Conservation (phyloP, 768 basidiomycete species). For the Mycena amicta region DNA sequence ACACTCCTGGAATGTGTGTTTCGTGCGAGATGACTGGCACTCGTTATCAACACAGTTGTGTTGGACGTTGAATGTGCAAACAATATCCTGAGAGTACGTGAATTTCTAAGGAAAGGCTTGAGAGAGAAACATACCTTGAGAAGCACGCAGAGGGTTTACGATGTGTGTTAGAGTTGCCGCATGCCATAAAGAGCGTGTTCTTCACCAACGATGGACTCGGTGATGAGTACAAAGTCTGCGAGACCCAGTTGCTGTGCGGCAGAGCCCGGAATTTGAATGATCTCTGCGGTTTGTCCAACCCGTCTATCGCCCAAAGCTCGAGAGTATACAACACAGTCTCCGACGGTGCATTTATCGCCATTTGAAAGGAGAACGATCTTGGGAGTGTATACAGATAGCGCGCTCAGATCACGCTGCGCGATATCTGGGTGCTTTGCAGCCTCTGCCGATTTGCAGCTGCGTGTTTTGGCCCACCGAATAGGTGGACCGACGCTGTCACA, state of each 20-base stretch:
- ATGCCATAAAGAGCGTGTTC: constrained; percentile 4
- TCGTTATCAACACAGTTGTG: constrained; percentile 24
- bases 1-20: constrained; percentile 14
- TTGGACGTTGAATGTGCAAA: constrained; percentile 26
- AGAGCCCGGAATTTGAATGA: constrained; percentile 8
- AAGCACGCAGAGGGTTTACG: background rate
- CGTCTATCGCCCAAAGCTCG: background rate
- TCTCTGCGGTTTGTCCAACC: constrained; percentile 7
- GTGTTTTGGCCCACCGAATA: too few relatives aligned
- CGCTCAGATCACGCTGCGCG: background rate
- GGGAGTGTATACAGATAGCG: background rate
- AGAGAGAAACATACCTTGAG: background rate
- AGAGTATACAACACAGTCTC: constrained; percentile 4
- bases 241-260: background rate
- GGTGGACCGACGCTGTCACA: too few relatives aligned
- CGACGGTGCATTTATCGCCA: constrained; percentile 1
- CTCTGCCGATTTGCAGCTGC: constrained; percentile 5
- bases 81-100: constrained; percentile 10
- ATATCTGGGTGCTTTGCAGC: too few relatives aligned
- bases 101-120: background rate
- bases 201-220: constrained; percentile 1
- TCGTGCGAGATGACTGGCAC: constrained; percentile 2
- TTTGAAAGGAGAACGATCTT: background rate
- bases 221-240: constrained; percentile 2
- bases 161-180: background rate